Base-by-base conservation (phyloP, 305 asterid species). In the Fraxinus platypoda region DNA sequence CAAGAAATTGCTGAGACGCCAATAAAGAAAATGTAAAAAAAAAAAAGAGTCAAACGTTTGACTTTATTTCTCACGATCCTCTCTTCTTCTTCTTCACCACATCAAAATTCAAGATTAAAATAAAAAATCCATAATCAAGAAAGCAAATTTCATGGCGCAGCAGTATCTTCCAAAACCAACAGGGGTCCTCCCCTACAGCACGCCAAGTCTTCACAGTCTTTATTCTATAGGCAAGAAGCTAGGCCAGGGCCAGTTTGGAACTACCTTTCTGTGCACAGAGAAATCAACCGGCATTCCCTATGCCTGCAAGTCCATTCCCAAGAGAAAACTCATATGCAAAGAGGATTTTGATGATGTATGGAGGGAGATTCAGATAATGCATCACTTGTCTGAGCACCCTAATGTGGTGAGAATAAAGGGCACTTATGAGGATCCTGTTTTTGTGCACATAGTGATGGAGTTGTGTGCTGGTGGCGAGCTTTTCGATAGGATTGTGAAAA, bases 361-460 rank as follows among this genome's bases (percentile, higher is more conserved):
- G 33, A 66, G 73, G n/a, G 73, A 66, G 73, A 66, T 66, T 66
- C 33, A 66, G 74, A 66, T 66, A 66, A 66, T 66, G 74, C 74
- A 66, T 30, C 74, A 66, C 34, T 66, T 66, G 23, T 66, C 74
- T 4, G 34, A 66, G 34, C 74, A 66, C 34, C 35, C 34, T 23
- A 26, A 66, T 66, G 74, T 66, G 33, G 74, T 66, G 35, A 66
- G 73, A 66, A 8, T 26, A 12, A 66, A 21, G 71, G 71, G 71
- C 3, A 59, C 71, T 59, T 66, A 66, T 11, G 74, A 66, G 35
- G 74, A 66, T 26, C 33, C 33, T 26, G 35, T 66, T 66, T 66
- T 66, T 12, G 74, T 66, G 74, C 74, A 66, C 31, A 59, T 59
- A 59, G 30, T 59, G 71, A 59, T 59, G 71, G 71, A 59, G 30